Evolutionary conservation across 2,329 filamentous ascomycete species (phyloP), one percentile per base, ranked within the genome.

Genomic region (Epichloe sibirici): DNA sequence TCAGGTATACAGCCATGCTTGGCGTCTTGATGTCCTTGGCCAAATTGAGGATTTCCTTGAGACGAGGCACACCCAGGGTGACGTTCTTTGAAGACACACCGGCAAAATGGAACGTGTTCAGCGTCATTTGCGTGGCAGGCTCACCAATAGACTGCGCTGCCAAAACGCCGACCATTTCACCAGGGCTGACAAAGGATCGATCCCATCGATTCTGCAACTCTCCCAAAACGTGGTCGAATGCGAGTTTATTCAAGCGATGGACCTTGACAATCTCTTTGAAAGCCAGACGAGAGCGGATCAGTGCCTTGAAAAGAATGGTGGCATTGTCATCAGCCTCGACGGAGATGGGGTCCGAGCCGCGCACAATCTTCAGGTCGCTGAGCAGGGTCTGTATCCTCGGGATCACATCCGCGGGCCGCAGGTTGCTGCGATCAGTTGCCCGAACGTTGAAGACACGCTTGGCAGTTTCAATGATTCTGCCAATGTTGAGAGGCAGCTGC

Each of bases 21-120:
- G 93, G 93, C 0, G 93, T 98, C 77, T 97, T 98, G 75, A 98
- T 96, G 70, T 97, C 94, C 61, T 86, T 90, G 0, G 94, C 93
- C 54, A 98, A 83, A 68, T 98, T 98, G 53, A 98, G 78, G 82
- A 98, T 98, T 74, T 98, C 93, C 79, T 98, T 98, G 48, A 98
- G 81, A 83, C 93, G 91, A 44, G 93, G 93, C 44, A 98, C 93
- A 89, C 93, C 93, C 48, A 98, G 84, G 0, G 93, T 98, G 52
- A 98, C 91, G 77, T 98, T 98, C 85, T 98, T 98, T 25, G 91
- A 95, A 39, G 94, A 95, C 56, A 98, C 90, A 95, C 93, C 93
- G 69, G 93, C 90, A 69, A 98, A 98, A 77, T 98, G 93, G 86
- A 98, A 98, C 25, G 93, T 98, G 74, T 98, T 98, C 56, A 98